Percentiles rank a stretch among this genome's conserved stretches.
Evolutionary conservation across 768 basidiomycete genomes (phyloP).

Genomic region (Hortiboletus flavorubellus): DNA sequence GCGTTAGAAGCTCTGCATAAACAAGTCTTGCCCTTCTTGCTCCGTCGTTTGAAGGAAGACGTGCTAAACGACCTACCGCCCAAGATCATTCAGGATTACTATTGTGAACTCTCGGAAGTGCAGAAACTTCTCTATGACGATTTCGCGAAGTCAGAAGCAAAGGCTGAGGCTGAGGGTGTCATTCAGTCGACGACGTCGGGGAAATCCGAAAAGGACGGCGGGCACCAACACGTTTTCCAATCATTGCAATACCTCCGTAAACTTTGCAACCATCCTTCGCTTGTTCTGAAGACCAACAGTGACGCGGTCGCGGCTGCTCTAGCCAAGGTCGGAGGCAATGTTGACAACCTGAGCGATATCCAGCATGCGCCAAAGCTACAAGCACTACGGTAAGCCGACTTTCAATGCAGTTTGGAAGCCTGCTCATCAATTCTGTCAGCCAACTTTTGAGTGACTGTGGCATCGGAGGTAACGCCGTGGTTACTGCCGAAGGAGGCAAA

Average conservation of each 20-base stretch:
- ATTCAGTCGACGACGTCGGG: slow-evolving; percentile 45
- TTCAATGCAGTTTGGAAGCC: not conserved
- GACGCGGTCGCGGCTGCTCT: slow-evolving; percentile 58
- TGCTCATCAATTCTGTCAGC: slow-evolving; percentile 39
- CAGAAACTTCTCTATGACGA: slow-evolving; percentile 95
- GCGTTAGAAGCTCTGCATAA: slow-evolving; percentile 97
- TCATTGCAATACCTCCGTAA: slow-evolving; percentile 95
- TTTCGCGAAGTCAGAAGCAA: slow-evolving; percentile 78
- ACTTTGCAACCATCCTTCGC: slow-evolving; percentile 94
- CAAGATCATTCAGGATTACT: slow-evolving; percentile 99
- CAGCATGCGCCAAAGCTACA: slow-evolving; percentile 92
- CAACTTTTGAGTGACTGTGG: slow-evolving; percentile 95
- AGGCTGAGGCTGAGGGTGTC: slow-evolving; percentile 57
- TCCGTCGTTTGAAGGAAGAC: slow-evolving; percentile 96
- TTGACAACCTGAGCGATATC: slow-evolving; percentile 64
- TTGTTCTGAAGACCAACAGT: slow-evolving; percentile 76
- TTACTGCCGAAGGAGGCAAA: slow-evolving; percentile 54
- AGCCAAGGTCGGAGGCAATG: slow-evolving; percentile 46
- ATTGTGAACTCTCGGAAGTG: slow-evolving; percentile 93
- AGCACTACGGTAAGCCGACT: slow-evolving; percentile 70
- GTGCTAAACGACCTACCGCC: slow-evolving; percentile 94
- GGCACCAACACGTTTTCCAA: slow-evolving; percentile 92
- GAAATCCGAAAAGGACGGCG: slow-evolving; percentile 37
- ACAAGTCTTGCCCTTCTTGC: slow-evolving; percentile 96
- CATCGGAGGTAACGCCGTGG: slow-evolving; percentile 58